Conservation (phyloP, 2,329 filamentous ascomycete genomes). For the Didymella segeticola region DNA sequence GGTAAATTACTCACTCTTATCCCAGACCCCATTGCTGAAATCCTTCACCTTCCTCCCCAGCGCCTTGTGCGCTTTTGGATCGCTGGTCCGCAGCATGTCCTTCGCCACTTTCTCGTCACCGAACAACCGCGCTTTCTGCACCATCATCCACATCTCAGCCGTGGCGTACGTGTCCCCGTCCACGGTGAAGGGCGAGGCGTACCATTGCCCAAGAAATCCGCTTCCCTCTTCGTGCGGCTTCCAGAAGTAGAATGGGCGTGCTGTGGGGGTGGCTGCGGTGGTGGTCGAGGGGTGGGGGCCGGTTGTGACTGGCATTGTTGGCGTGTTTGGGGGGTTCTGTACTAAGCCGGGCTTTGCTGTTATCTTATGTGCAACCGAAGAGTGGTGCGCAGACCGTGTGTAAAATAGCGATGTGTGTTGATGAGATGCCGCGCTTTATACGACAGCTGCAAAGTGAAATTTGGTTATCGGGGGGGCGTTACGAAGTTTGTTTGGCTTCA, state of each 20-base stretch:
- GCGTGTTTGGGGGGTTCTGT: too few relatives aligned
- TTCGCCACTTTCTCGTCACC: constrained; percentile 52
- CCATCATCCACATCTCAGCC: constrained; percentile 59
- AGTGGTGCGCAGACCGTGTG: too few relatives aligned
- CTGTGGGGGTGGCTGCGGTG: not conserved
- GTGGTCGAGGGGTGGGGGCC: not conserved
- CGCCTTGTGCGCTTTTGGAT: constrained; percentile 58
- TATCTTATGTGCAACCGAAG: too few relatives aligned
- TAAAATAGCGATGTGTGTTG: too few relatives aligned
- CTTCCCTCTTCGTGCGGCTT: constrained; percentile 33
- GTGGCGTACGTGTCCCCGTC: constrained; percentile 44
- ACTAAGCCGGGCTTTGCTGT: too few relatives aligned
- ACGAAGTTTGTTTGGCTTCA: too few relatives aligned
- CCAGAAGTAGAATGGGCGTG: constrained; percentile 39
- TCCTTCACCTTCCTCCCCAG: constrained; percentile 63
- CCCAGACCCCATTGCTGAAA: constrained; percentile 63
- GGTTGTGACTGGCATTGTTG: constrained; percentile 1
- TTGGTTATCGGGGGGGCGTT: too few relatives aligned
- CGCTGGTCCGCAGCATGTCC: constrained; percentile 56
- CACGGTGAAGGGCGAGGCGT: constrained; percentile 55
- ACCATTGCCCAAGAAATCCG: constrained; percentile 71
- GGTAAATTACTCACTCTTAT: constrained; percentile 34
- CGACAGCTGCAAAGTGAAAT: too few relatives aligned
- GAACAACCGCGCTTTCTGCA: constrained; percentile 53
- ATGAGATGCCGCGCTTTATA: too few relatives aligned